Evolutionary conservation across 768 basidiomycete species (phyloP), one percentile per base, ranked within the genome.

Genomic region (Amanita polypyramis): DNA sequence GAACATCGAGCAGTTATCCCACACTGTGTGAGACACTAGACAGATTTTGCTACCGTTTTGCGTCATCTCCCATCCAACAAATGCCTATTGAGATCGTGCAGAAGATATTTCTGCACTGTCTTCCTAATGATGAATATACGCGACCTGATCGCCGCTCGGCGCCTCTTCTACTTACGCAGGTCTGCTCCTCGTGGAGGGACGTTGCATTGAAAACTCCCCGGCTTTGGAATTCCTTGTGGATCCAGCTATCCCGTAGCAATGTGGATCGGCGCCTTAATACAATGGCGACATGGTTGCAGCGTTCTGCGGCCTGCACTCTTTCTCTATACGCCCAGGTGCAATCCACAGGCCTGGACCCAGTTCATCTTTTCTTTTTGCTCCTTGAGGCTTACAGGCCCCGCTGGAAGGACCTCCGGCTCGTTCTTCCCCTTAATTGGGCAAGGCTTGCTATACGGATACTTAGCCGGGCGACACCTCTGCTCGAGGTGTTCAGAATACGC

Each of bases 61-160:
- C 38, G 2, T 27, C n/a, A 25, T 45, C 45, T 10, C 45, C 34
- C 14, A 25, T 46, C 11, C 15, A 35, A 11, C 45, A 33, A n/a
- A 48, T 62, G 5, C 60, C 60, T 4, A 33, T 62, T 14, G 59
- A 60, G 35, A 44, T 62, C 20, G 21, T 58, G 45, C 52, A 57
- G 45, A 41, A 54, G 23, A 58, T 62, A 10, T 60, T 62, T 37
- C 20, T 42, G 12, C 39, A 49, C 39, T 56, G 56, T 44, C 52
- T 62, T 11, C 55, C 58, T 2, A 15, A 35, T 2, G 52, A 50
- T 25, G 46, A 56, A 30, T 60, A 53, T 37, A 41, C 55, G 23
- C 23, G 17, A 2, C 58, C 59, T 34, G 15, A 49, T 38, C 20
- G 40, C 3, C 17, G 25, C 10, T 36, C 41, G 30, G 60, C 58